These are phyloP conservation scores for Vigna hirtella DNA, from an alignment of 306 rosid species.

Conservation along the genomic window DNA sequence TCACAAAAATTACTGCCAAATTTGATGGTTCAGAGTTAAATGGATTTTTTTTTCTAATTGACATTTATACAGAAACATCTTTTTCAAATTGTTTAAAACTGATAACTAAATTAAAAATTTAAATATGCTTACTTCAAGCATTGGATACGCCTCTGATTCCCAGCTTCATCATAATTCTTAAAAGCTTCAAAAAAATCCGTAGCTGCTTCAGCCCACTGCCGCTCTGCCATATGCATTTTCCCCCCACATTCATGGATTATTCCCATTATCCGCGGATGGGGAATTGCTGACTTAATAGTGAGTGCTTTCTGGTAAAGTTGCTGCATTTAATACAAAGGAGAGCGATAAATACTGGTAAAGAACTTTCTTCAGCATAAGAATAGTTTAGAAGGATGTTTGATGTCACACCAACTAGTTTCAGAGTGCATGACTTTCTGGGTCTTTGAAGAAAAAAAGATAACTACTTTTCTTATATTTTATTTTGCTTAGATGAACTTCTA, in stretches of 20 bases:
- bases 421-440: background rate
- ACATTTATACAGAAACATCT: background rate
- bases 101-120: constrained; percentile 8
- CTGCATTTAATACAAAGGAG: constrained; percentile 61
- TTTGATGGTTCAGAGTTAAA: constrained; percentile 23
- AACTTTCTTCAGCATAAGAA: constrained; percentile 33
- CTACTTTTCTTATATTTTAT: background rate
- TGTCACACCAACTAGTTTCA: background rate
- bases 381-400: background rate
- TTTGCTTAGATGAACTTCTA: background rate
- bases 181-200: constrained; percentile 98
- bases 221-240: constrained; percentile 99
- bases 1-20: constrained; percentile 10
- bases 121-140: constrained; percentile 80
- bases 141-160: constrained; percentile 97
- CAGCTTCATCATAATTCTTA: constrained; percentile 96
- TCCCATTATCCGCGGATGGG: constrained; percentile 99
- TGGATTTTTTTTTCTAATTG: background rate
- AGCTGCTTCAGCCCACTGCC: constrained; percentile 98
- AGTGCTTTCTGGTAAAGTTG: constrained; percentile 98
- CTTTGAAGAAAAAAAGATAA: background rate
- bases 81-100: constrained; percentile 31
- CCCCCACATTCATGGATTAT: constrained; percentile 99
- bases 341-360: constrained; percentile 37
- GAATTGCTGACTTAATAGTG: constrained; percentile 96